A percentile compares a stretch with the other conserved stretches of the same genome.
Evolutionary conservation across 768 basidiomycete species (phyloP).

Genomic region (Naganishia kalamii): DNA sequence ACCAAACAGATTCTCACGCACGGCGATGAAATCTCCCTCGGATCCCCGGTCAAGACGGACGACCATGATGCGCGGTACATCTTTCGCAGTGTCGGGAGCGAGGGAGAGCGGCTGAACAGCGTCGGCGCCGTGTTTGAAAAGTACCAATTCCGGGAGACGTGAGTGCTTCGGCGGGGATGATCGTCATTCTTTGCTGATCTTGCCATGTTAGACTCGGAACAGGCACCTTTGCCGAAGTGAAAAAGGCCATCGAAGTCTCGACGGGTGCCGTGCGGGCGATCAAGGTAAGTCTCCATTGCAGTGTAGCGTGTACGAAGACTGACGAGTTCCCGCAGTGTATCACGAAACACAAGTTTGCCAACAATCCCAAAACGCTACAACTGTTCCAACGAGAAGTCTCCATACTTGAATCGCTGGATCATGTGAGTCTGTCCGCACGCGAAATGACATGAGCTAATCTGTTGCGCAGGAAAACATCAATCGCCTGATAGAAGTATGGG

Average conservation of each 20-base stretch:
- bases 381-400: slow-evolving; percentile 66
- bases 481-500: slow-evolving; percentile 67
- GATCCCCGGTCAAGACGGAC: slow-evolving; percentile 52
- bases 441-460: too few relatives aligned
- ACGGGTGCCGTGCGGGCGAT: slow-evolving; percentile 75
- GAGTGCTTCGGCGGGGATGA: slow-evolving; percentile 15
- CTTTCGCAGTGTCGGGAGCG: slow-evolving; percentile 35
- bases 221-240: slow-evolving; percentile 85
- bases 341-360: slow-evolving; percentile 39
- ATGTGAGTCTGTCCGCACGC: slow-evolving; percentile 50
- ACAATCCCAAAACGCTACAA: slow-evolving; percentile 39
- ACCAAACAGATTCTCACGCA: slow-evolving; percentile 57
- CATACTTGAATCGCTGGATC: slow-evolving; percentile 68
- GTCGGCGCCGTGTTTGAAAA: slow-evolving; percentile 47
- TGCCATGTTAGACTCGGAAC: slow-evolving; percentile 58
- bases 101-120: slow-evolving; percentile 28
- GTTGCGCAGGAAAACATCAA: slow-evolving; percentile 74
- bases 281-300: slow-evolving; percentile 51
- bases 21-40: slow-evolving; percentile 84
- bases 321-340: slow-evolving; percentile 39
- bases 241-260: slow-evolving; percentile 66
- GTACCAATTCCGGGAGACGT: slow-evolving; percentile 47
- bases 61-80: slow-evolving; percentile 54
- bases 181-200: neutral
- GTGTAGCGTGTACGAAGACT: neutral